Base-by-base conservation (phyloP, 148 eudicot genomes). In the Rhododendron mucronatum region DNA sequence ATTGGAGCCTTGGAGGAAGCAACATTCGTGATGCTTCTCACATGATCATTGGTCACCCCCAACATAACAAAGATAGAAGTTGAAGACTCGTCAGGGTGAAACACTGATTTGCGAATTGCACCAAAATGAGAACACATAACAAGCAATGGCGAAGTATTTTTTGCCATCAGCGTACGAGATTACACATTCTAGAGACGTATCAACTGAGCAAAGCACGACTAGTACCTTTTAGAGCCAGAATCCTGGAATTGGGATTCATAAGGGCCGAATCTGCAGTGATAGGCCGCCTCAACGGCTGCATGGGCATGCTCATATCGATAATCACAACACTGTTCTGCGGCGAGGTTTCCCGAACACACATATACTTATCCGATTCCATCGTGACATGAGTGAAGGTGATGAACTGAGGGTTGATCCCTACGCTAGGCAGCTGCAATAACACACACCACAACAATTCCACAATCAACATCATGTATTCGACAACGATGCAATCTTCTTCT, bases 351-450 rank as follows among this genome's bases (percentile, higher is more conserved):
- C 99, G 92, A 57, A 96, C 97, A 88, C 99, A 95, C 85, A 96
- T 94, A 80, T 92, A 97, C 93, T 94, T 97, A 59, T 97, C 99
- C 5, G 99, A 97, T 93, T 97, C 99, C 99, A 97, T 97, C 7
- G 98, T 97, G 65, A 97, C 98, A 90, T 97, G 95, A 23, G 98
- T 97, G 59, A 97, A 97, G 16, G 99, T 95, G 53, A 97, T 95
- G 86, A 97, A 97, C 89, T 97, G 99, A n/a, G 91, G 93, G 89
- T 93, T 97, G 86, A 97, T 94, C 90, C 99, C 99, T 71, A 97
- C 84, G 92, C 98, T 97, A 44, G 96, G 92, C 88, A 95, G 84
- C 98, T 94, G 95, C 87, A 88, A 86, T 28, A 81, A 80, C 30
- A 81, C 69, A 89, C 61, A 18, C 21, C 21, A 55, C 21, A 55